Percentiles rank a stretch among this genome's conserved stretches.
These are phyloP conservation scores for Hericium erinaceus DNA, from an alignment of 768 basidiomycete genomes.

Conservation along the genomic window DNA sequence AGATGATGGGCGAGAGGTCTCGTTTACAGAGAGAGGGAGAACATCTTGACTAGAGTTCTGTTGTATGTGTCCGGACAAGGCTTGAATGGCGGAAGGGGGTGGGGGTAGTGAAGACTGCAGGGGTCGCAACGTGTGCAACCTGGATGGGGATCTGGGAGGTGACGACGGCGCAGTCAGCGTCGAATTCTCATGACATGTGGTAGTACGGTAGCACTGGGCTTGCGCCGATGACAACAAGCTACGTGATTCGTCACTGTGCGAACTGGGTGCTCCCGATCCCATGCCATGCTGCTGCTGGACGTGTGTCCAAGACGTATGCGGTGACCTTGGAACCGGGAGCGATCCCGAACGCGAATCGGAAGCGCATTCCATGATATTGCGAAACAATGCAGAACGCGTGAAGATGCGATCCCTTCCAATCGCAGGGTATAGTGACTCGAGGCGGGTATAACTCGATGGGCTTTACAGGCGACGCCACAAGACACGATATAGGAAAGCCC, in stretches of 20 bases:
- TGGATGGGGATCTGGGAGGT: constrained; percentile 34
- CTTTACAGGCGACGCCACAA: constrained; percentile 8
- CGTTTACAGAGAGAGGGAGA: constrained; percentile 36
- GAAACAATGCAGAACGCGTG: constrained; percentile 1
- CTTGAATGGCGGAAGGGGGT: constrained; percentile 42
- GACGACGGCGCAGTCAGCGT: constrained; percentile 37
- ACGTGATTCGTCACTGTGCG: background rate
- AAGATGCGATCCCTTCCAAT: constrained; percentile 1
- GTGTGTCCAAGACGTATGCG: background rate
- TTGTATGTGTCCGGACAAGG: constrained; percentile 22
- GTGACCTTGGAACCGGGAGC: constrained; percentile 6
- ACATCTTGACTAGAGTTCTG: constrained; percentile 35
- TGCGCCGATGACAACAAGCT: background rate
- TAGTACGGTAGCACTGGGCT: constrained; percentile 3
- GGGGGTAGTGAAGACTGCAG: constrained; percentile 21
- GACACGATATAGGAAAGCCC: constrained; percentile 11
- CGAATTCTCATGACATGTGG: constrained; percentile 24
- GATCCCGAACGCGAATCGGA: constrained; percentile 2
- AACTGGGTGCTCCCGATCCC: constrained; percentile 7
- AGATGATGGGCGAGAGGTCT: constrained; percentile 25
- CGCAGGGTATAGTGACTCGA: background rate
- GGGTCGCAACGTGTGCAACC: constrained; percentile 46
- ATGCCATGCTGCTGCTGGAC: constrained; percentile 11
- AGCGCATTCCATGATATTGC: constrained; percentile 7
- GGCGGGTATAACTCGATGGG: constrained; percentile 1